phyloP scores from a whole-genome alignment of 2,329 filamentous ascomycete species.

The Aschersonia sp. region DNA sequence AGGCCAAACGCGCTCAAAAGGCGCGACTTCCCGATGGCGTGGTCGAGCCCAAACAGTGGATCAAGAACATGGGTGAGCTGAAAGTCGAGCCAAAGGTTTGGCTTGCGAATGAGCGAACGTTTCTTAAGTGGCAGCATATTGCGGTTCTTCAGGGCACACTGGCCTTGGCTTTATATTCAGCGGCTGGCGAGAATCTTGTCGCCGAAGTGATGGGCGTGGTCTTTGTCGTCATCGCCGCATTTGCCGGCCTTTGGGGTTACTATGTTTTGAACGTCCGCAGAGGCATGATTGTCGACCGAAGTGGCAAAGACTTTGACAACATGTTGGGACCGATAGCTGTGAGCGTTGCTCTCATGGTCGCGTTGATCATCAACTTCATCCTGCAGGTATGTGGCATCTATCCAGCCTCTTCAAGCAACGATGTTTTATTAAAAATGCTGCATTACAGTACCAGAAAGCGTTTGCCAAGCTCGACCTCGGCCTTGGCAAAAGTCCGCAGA shows the following conservation, averaged over 20 bases:
- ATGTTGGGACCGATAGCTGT: constrained; percentile 73
- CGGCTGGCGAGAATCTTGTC: constrained; percentile 65
- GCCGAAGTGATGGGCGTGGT: constrained; percentile 68
- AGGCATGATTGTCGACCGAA: constrained; percentile 69
- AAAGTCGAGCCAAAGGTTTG: constrained; percentile 96
- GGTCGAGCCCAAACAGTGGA: constrained; percentile 70
- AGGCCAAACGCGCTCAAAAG: constrained; percentile 34
- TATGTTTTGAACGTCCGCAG: constrained; percentile 63
- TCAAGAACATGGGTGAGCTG: constrained; percentile 87
- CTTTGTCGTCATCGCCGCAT: constrained; percentile 70
- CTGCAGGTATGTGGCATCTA: constrained; percentile 53
- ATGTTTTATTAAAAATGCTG: not conserved
- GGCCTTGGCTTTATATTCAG: constrained; percentile 76
- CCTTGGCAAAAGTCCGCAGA: not conserved
- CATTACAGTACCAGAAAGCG: constrained; percentile 16
- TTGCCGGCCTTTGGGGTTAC: constrained; percentile 81
- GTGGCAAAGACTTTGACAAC: constrained; percentile 88
- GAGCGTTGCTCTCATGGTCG: constrained; percentile 62
- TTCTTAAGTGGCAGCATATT: constrained; percentile 98
- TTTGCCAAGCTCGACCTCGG: constrained; percentile 14
- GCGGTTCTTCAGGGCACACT: constrained; percentile 74
- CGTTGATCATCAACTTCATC: constrained; percentile 74
- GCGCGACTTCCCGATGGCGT: constrained; percentile 69
- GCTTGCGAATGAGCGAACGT: constrained; percentile 96
- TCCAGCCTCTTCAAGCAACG: not conserved